Evolutionary conservation across 768 basidiomycete genomes (phyloP).

Genomic region (Leccinellum rugosiceps): DNA sequence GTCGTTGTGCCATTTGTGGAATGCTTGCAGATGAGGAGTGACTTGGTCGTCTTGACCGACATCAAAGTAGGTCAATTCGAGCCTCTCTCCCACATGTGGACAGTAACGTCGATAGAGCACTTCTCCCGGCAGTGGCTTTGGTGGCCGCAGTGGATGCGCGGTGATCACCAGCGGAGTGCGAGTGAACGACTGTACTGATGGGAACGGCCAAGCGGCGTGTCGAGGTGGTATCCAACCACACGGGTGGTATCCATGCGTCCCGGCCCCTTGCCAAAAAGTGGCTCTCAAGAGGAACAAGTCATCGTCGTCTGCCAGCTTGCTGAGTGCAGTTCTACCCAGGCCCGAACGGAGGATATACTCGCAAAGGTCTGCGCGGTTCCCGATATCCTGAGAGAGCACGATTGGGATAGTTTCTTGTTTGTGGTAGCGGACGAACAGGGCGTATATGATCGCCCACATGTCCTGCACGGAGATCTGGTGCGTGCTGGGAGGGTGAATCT

Average conservation of each 20-base stretch:
- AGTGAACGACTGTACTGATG: slow-evolving; percentile 40
- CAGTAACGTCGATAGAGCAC: slow-evolving; percentile 39
- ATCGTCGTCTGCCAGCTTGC: slow-evolving; percentile 9
- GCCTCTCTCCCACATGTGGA: slow-evolving; percentile 32
- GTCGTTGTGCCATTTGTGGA: slow-evolving; percentile 49
- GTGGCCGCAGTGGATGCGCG: slow-evolving; percentile 49
- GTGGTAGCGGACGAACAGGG: slow-evolving; percentile 38
- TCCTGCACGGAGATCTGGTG: slow-evolving; percentile 27
- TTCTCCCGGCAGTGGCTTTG: slow-evolving; percentile 41
- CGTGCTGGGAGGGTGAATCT: slow-evolving; percentile 3
- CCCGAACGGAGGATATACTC: slow-evolving; percentile 40
- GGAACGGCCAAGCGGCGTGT: slow-evolving; percentile 30
- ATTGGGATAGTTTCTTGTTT: slow-evolving; percentile 42
- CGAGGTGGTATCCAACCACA: slow-evolving; percentile 33
- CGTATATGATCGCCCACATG: slow-evolving; percentile 41
- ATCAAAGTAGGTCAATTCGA: slow-evolving; percentile 31
- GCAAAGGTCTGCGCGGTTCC: slow-evolving; percentile 32
- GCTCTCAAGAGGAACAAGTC: slow-evolving; percentile 40
- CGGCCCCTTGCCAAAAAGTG: slow-evolving; percentile 52
- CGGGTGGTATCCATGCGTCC: slow-evolving; percentile 32
- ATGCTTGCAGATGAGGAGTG: slow-evolving; percentile 39
- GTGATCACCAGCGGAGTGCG: slow-evolving; percentile 45
- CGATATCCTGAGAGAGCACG: slow-evolving; percentile 26
- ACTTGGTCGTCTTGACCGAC: slow-evolving; percentile 9
- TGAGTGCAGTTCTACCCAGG: slow-evolving; percentile 21